Percentiles rank a stretch among this genome's conserved stretches.
These are phyloP conservation scores for Didymella arachidicola DNA, from an alignment of 2,329 filamentous ascomycete species.

Conservation along the genomic window DNA sequence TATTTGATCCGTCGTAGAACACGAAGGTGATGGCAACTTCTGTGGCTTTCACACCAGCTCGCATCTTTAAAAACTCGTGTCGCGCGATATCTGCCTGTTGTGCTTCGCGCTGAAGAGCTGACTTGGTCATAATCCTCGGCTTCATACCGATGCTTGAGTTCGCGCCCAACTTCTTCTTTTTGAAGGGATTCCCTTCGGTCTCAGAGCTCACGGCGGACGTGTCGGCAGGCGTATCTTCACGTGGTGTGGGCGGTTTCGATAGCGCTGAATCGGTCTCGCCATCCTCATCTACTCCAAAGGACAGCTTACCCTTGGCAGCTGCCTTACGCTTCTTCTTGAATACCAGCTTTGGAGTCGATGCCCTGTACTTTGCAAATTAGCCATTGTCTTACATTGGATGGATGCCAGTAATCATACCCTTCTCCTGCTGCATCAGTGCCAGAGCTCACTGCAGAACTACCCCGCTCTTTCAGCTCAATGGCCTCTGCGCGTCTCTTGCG, in stretches of 20 bases:
- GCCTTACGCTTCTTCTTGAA: slow-evolving; percentile 66
- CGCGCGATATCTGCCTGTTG: slow-evolving; percentile 76
- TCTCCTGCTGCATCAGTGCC: slow-evolving; percentile 64
- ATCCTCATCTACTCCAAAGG: slow-evolving; percentile 75
- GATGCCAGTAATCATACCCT: slow-evolving; percentile 59
- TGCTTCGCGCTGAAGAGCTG: slow-evolving; percentile 78
- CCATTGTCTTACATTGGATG: slow-evolving; percentile 12
- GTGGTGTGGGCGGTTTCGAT: slow-evolving; percentile 49
- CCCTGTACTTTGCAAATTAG: slow-evolving; percentile 67
- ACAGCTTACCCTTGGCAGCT: slow-evolving; percentile 67
- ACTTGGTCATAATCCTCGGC: slow-evolving; percentile 81
- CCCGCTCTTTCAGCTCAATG: slow-evolving; percentile 87
- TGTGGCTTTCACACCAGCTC: slow-evolving; percentile 86
- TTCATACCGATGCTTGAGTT: slow-evolving; percentile 64
- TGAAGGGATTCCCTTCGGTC: slow-evolving; percentile 45
- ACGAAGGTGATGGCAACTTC: slow-evolving; percentile 94
- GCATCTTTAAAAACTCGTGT: slow-evolving; percentile 81
- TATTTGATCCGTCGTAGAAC: slow-evolving; percentile 94
- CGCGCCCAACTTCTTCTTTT: slow-evolving; percentile 63
- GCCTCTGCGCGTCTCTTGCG: slow-evolving; percentile 94
- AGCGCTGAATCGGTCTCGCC: slow-evolving; percentile 61
- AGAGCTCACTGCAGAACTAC: slow-evolving; percentile 70
- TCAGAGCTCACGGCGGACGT: slow-evolving; percentile 46
- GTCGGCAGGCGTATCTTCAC: slow-evolving; percentile 51
- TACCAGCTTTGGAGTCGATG: slow-evolving; percentile 57